A percentile compares a stretch with the other conserved stretches of the same genome.
phyloP scores from a whole-genome alignment of 805 yeast species.

The Metschnikowia bowlesiae region DNA sequence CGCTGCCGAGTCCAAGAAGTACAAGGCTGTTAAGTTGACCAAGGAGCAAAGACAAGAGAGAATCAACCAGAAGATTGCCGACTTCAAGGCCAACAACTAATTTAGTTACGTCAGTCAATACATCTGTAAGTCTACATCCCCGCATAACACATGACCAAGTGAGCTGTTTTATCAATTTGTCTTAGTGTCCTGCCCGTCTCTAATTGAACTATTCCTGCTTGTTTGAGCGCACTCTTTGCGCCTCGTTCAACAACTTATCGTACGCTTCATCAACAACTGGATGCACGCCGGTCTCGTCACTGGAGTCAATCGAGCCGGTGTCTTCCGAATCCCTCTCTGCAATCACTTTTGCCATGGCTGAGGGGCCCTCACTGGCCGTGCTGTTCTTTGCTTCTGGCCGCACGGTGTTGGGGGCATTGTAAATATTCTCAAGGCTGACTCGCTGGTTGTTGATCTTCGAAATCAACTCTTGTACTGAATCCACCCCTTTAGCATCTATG shows the following conservation, averaged over 20 bases:
- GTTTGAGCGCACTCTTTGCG: constrained; percentile 60
- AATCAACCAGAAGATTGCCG: constrained; percentile 91
- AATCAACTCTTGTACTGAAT: constrained; percentile 63
- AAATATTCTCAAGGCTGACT: constrained; percentile 48
- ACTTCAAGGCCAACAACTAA: constrained; percentile 59
- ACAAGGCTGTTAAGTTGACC: constrained; percentile 84
- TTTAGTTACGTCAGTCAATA: constrained; percentile 4
- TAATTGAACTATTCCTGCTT: constrained; percentile 11
- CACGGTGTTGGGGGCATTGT: constrained; percentile 16
- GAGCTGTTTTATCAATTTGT: no score
- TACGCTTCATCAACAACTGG: constrained; percentile 67
- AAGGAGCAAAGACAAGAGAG: constrained; percentile 85
- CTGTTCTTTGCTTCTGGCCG: constrained; percentile 8
- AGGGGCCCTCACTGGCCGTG: not conserved
- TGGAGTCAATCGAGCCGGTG: constrained; percentile 27
- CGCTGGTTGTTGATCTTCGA: constrained; percentile 56
- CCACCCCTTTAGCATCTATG: constrained; percentile 71
- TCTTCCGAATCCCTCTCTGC: constrained; percentile 14
- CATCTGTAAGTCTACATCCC: not conserved
- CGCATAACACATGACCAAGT: not conserved
- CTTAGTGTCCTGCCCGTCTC: no score
- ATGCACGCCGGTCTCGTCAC: constrained; percentile 21
- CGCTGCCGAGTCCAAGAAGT: constrained; percentile 95
- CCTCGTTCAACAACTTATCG: constrained; percentile 65
- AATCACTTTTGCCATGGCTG: not conserved